A percentile compares a stretch with the other conserved stretches of the same genome.
phyloP scores from a whole-genome alignment of 164 flowering plant species.

The Tetrastigma voinierianum region DNA sequence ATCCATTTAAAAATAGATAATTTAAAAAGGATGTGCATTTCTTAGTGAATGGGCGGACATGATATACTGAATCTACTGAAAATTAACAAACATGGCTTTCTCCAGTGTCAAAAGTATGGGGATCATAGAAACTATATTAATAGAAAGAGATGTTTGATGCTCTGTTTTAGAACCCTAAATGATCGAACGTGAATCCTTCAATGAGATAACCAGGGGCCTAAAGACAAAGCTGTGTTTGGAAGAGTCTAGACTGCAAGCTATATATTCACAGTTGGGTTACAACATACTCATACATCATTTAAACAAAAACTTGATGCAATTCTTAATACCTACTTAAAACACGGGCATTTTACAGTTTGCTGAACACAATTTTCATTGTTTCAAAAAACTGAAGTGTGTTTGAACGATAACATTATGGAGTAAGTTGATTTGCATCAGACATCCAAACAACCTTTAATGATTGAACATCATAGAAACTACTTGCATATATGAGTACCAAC shows the following conservation, averaged over 20 bases:
- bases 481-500: background rate
- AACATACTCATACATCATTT: too few species aligned
- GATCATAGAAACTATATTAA: background rate
- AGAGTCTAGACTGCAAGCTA: background rate
- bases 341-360: background rate
- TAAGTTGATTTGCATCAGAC: background rate
- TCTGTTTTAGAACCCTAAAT: background rate
- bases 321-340: background rate
- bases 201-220: background rate
- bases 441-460: background rate
- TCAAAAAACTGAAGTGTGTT: too few species aligned
- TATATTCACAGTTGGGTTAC: too few species aligned
- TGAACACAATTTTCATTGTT: too few species aligned
- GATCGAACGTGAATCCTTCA: background rate
- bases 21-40: background rate
- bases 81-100: background rate
- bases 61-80: background rate
- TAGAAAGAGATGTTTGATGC: background rate
- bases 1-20: background rate
- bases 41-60: background rate
- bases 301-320: background rate
- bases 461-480: background rate
- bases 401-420: background rate
- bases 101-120: background rate
- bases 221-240: background rate